These are phyloP conservation scores for Mycena galopus DNA, from an alignment of 768 basidiomycete genomes.

Conservation along the genomic window DNA sequence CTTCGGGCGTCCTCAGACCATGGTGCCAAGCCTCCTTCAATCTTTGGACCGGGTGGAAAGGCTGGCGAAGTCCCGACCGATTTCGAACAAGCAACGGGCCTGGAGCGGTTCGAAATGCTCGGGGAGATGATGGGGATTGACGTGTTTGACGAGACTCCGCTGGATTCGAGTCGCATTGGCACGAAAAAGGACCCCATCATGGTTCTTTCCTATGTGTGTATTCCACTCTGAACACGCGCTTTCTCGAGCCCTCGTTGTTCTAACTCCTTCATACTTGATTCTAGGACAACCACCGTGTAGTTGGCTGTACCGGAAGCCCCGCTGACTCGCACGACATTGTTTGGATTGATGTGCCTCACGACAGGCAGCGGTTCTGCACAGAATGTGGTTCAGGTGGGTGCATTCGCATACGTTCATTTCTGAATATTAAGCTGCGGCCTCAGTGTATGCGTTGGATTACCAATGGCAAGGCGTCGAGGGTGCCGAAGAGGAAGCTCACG, in stretches of 20 bases:
- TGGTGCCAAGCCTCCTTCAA: slow-evolving; percentile 68
- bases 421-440: neutral
- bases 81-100: slow-evolving; percentile 93
- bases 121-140: slow-evolving; percentile 90
- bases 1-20: slow-evolving; percentile 67
- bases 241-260: slow-evolving; percentile 4
- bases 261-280: slow-evolving; percentile 4
- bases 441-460: slow-evolving; percentile 41
- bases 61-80: slow-evolving; percentile 85
- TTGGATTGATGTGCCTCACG: slow-evolving; percentile 81
- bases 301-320: slow-evolving; percentile 96
- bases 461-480: slow-evolving; percentile 46
- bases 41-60: slow-evolving; percentile 81
- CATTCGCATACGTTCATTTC: neutral
- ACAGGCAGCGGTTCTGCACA: slow-evolving; percentile 83
- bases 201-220: slow-evolving; percentile 87
- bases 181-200: slow-evolving; percentile 89
- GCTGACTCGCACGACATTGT: slow-evolving; percentile 95
- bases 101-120: slow-evolving; percentile 94
- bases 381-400: slow-evolving; percentile 93
- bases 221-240: neutral
- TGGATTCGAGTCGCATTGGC: slow-evolving; percentile 88
- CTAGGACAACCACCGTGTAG: slow-evolving; percentile 84
- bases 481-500: neutral
- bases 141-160: slow-evolving; percentile 89